These are phyloP conservation scores for Urtica urens DNA, from an alignment of 306 rosid species.

Conservation along the genomic window DNA sequence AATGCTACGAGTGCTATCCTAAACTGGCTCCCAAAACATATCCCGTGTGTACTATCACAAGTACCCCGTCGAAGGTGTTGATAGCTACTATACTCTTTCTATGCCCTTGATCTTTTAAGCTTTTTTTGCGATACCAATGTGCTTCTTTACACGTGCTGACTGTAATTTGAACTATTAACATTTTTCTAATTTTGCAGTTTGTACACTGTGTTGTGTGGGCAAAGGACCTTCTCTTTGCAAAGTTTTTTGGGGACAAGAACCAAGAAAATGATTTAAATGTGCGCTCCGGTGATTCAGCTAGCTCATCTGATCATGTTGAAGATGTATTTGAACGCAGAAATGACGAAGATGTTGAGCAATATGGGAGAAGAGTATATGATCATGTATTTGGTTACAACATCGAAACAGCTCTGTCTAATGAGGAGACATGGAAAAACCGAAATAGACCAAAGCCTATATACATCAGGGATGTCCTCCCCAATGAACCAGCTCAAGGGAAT, in stretches of 20 bases:
- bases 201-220: constrained; percentile 99
- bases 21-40: constrained; percentile 97
- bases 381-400: constrained; percentile 96
- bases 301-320: constrained; percentile 64
- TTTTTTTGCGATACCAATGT: not conserved
- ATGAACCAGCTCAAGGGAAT: constrained; percentile 52
- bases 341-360: constrained; percentile 73
- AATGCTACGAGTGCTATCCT: constrained; percentile 97
- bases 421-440: constrained; percentile 96
- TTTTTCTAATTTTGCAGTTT: constrained; percentile 43
- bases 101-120: not conserved
- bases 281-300: constrained; percentile 67
- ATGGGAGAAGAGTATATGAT: constrained; percentile 84
- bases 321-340: constrained; percentile 73
- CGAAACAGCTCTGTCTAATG: constrained; percentile 76
- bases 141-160: too few relatives aligned
- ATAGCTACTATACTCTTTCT: not conserved
- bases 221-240: constrained; percentile 81
- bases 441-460: constrained; percentile 78
- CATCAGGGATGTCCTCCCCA: constrained; percentile 50
- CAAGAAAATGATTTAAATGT: constrained; percentile 87
- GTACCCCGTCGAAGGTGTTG: constrained; percentile 94
- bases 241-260: constrained; percentile 89
- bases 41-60: constrained; percentile 96
- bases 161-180: too few relatives aligned